Conservation (phyloP, 352 stramenopile genomes). For the Pythium brassicae region DNA sequence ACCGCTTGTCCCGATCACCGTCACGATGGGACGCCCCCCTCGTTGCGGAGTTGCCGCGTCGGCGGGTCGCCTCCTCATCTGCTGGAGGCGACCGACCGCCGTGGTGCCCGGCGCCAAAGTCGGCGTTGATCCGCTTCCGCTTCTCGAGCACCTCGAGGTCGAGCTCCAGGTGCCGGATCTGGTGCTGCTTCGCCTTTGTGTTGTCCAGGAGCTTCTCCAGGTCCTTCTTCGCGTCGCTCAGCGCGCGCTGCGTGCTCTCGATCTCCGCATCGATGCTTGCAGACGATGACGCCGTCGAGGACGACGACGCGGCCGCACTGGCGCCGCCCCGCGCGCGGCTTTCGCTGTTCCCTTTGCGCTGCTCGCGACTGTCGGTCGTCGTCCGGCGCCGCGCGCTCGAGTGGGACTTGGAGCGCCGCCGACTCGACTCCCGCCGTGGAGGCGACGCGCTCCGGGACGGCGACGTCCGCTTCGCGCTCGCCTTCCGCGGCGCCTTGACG, state of each 20-base stretch:
- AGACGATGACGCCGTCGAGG: constrained; percentile 7
- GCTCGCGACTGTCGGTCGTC: constrained; percentile 15
- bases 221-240: constrained; percentile 41
- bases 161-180: constrained; percentile 65
- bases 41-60: neutral
- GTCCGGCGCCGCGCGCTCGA: neutral
- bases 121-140: constrained; percentile 36
- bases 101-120: constrained; percentile 11
- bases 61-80: neutral
- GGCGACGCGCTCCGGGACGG: constrained; percentile 5
- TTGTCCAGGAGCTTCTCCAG: constrained; percentile 34
- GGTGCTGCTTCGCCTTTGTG: constrained; percentile 49
- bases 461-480: constrained; percentile 20
- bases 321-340: constrained; percentile 1
- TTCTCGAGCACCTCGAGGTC: constrained; percentile 56
- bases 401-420: constrained; percentile 9
- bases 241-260: constrained; percentile 32
- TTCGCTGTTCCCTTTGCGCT: constrained; percentile 18
- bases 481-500: constrained; percentile 12
- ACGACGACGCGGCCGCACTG: neutral
- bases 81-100: no score
- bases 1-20: constrained; percentile 20
- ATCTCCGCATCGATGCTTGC: constrained; percentile 45
- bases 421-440: neutral
- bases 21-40: neutral